Evolutionary conservation across 169 alveolate genomes (phyloP), one percentile per base, ranked within the genome.

Genomic region (Eimeria maxima): DNA sequence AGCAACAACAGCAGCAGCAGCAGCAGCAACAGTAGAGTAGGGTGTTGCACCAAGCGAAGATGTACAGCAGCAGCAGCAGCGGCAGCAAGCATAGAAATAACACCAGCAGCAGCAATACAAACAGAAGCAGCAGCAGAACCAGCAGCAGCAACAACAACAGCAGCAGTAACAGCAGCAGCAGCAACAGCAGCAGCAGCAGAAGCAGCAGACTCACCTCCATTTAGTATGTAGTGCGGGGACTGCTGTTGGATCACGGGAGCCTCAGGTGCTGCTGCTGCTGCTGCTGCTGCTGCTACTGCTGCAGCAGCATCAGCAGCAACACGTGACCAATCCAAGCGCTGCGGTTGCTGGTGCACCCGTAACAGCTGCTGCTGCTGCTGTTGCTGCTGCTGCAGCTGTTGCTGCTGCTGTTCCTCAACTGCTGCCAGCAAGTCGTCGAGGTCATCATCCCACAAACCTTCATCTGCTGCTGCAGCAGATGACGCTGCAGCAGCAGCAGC

Each of bases 401-500:
- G 38, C 44, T 50, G 57, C 57, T 50, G 57, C 57, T 50, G 57
- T 11, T 50, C 57, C 57, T 50, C 57, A 50, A 50, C 57, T 50
- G 57, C 57, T 50, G 57, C 57, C 57, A 50, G 11, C 78, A 67
- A 14, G 16, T 67, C 78, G 13, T 67, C 78, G 7, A 67, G 78
- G 38, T 67, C 78, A 22, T 67, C 78, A 14, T 67, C 78, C 78
- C 13, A 67, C 29, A 67, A 67, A 14, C 29, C 78, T 7, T 22
- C 78, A 67, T 14, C 78, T 20, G 78, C 38, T 67, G 78, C 78
- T n/a, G n/a, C n/a, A n/a, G n/a, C n/a, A n/a, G n/a, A n/a, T n/a
- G n/a, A n/a, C n/a, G n/a, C n/a, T n/a, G n/a, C n/a, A n/a, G n/a
- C n/a, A n/a, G n/a, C n/a, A n/a, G n/a, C n/a, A n/a, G n/a, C n/a